These are phyloP conservation scores for Xylaria sp. DNA, from an alignment of 2,329 filamentous ascomycete genomes.

Conservation along the genomic window DNA sequence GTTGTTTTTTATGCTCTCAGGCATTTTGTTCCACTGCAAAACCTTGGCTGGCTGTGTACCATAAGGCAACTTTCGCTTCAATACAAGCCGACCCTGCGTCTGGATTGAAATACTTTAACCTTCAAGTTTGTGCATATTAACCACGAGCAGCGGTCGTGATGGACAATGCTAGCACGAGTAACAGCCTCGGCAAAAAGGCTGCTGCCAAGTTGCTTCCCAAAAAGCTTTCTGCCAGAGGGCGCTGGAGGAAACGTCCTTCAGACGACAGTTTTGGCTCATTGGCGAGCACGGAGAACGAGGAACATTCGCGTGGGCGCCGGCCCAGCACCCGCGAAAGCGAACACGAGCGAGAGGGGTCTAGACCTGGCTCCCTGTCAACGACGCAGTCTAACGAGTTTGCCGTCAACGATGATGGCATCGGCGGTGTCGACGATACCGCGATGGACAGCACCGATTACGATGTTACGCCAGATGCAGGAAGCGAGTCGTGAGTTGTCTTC, in stretches of 20 bases:
- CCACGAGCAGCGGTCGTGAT: constrained; percentile 33
- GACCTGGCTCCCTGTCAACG: constrained; percentile 38
- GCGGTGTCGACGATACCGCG: constrained; percentile 16
- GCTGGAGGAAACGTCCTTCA: constrained; percentile 58
- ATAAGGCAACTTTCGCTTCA: background rate
- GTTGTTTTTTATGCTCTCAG: background rate
- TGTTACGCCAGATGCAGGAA: constrained; percentile 51
- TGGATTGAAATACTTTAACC: background rate
- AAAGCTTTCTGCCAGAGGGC: constrained; percentile 59
- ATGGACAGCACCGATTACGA: constrained; percentile 41
- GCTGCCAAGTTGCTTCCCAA: constrained; percentile 58
- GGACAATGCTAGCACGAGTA: constrained; percentile 41
- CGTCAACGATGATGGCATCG: constrained; percentile 44
- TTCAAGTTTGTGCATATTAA: constrained; percentile 16
- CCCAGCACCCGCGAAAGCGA: constrained; percentile 40
- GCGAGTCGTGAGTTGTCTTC: constrained; percentile 46
- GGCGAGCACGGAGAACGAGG: constrained; percentile 47
- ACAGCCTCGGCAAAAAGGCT: constrained; percentile 37
- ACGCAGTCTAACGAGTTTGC: constrained; percentile 40
- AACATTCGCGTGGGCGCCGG: constrained; percentile 45
- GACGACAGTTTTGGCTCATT: constrained; percentile 50
- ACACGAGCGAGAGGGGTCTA: constrained; percentile 22
- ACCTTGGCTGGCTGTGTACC: constrained; percentile 1
- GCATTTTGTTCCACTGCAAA: background rate
- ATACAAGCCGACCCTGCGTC: background rate